Conservation (phyloP, 2,329 filamentous ascomycete genomes). For the Fonsecaea pugnacius region DNA sequence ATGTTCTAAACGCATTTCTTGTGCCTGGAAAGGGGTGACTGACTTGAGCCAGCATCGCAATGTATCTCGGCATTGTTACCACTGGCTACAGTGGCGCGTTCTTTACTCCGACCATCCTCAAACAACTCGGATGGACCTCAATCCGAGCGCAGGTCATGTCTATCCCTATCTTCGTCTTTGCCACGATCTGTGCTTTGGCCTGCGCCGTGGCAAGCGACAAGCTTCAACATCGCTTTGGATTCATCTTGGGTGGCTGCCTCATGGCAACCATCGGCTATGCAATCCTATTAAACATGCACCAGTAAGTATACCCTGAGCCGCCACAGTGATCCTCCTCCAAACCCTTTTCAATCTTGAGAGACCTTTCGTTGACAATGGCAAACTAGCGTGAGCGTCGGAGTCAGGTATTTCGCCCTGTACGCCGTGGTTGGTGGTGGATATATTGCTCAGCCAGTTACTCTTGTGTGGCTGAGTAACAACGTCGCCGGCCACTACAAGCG, state of each 20-base stretch:
- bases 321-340: background rate
- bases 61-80: conserved; percentile 44
- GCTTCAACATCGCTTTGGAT: conserved; percentile 44
- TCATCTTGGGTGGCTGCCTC: conserved; percentile 44
- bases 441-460: conserved; percentile 40
- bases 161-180: conserved; percentile 44
- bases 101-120: conserved; percentile 45
- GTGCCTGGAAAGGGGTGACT: conserved; percentile 38
- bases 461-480: conserved; percentile 42
- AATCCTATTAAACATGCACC: conserved; percentile 42
- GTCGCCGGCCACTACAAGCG: conserved; percentile 41
- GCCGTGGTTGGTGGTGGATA: conserved; percentile 41
- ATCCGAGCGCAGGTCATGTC: conserved; percentile 43
- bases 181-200: conserved; percentile 39
- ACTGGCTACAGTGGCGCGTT: conserved; percentile 43
- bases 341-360: background rate
- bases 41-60: conserved; percentile 27
- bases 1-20: conserved; percentile 16
- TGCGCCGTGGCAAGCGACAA: conserved; percentile 41
- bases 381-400: conserved; percentile 32
- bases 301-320: background rate
- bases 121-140: conserved; percentile 42
- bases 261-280: conserved; percentile 44
- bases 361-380: background rate
- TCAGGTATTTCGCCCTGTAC: conserved; percentile 41